These are phyloP conservation scores for Magnaporthiopsis incrustans DNA, from an alignment of 2,329 filamentous ascomycete genomes.

Conservation along the genomic window DNA sequence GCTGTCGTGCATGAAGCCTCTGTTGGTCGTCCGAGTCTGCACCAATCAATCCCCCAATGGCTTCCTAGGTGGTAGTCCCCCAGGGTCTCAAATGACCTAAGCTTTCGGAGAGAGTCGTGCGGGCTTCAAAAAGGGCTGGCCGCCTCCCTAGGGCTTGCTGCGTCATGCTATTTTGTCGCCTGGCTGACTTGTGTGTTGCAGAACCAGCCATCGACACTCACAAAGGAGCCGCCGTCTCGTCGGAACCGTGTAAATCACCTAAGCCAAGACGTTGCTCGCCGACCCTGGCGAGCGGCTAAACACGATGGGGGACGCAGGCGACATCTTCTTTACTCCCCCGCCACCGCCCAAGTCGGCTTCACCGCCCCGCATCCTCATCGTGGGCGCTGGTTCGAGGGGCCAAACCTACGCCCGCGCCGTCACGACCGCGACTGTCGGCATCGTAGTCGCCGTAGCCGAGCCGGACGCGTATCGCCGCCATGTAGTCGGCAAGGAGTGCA, in stretches of 20 bases:
- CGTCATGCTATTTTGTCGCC: background rate
- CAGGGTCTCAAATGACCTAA: background rate
- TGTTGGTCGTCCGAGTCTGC: background rate
- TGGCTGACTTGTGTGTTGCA: background rate
- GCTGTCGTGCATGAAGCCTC: background rate
- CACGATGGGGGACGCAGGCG: background rate
- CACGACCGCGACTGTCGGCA: constrained; percentile 52
- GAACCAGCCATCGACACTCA: background rate
- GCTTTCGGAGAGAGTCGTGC: background rate
- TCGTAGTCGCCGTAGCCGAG: constrained; percentile 74
- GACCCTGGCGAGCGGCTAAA: background rate
- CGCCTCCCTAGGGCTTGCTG: background rate
- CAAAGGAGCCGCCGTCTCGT: background rate
- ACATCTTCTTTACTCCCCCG: constrained; percentile 23
- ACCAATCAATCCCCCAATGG: background rate
- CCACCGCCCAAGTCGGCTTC: constrained; percentile 36
- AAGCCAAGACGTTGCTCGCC: background rate
- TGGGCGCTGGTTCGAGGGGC: constrained; percentile 77
- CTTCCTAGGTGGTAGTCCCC: background rate
- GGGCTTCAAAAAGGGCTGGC: background rate
- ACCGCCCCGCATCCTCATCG: constrained; percentile 63
- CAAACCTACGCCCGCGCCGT: constrained; percentile 65
- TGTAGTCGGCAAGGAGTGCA: constrained; percentile 60
- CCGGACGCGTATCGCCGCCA: constrained; percentile 69
- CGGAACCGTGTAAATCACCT: background rate